phyloP scores from a whole-genome alignment of 2,329 filamentous ascomycete species.

The Pseudocercospora ulei region DNA sequence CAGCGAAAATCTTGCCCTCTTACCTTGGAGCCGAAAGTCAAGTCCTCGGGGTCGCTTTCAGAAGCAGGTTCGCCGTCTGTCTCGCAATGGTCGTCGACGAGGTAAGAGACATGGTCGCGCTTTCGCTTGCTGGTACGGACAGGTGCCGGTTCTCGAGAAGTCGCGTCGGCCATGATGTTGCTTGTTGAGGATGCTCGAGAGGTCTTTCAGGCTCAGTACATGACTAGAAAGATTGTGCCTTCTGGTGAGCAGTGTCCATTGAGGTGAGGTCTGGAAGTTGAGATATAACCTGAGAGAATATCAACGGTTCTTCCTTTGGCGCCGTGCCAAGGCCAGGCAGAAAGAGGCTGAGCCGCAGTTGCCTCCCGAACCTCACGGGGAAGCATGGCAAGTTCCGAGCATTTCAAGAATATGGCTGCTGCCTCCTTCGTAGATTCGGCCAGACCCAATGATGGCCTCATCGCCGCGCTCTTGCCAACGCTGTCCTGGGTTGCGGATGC shows the following conservation, averaged over 20 bases:
- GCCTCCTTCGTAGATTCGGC: too few species aligned
- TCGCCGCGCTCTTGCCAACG: too few species aligned
- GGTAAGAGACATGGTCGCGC: constrained; percentile 26
- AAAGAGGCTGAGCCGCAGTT: too few species aligned
- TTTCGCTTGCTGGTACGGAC: constrained; percentile 26
- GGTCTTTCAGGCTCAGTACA: not conserved
- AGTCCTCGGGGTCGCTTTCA: not conserved
- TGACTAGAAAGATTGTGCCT: not conserved
- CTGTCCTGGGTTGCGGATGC: too few species aligned
- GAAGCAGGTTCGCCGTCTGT: constrained; percentile 3
- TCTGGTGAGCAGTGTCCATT: not conserved
- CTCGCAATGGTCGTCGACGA: constrained; percentile 21
- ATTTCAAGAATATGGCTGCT: too few species aligned
- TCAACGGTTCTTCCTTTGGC: too few species aligned
- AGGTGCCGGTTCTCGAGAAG: not conserved
- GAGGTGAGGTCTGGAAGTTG: too few species aligned
- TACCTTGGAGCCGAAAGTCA: constrained; percentile 21
- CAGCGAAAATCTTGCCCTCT: not conserved
- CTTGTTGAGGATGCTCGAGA: not conserved
- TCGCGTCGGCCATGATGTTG: not conserved
- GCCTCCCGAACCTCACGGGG: too few species aligned
- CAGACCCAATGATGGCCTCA: too few species aligned
- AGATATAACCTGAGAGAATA: too few species aligned
- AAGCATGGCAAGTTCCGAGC: too few species aligned
- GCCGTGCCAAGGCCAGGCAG: too few species aligned